phyloP scores from a whole-genome alignment of 768 basidiomycete species.

The Phanerodontia chrysosporium region DNA sequence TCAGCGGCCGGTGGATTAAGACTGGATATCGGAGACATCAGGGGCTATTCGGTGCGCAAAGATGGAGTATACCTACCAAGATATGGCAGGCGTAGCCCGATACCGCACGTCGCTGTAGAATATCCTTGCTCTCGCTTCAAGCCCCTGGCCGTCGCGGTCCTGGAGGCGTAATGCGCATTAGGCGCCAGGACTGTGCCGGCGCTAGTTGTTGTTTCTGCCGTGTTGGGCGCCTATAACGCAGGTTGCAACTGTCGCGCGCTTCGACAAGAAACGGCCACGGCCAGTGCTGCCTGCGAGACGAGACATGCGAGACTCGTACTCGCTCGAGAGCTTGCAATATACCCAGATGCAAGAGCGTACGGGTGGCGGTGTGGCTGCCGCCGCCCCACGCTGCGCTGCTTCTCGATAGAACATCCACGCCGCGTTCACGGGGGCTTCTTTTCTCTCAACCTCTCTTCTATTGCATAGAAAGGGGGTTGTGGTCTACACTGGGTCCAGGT shows the following conservation, averaged over 20 bases:
- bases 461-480: not conserved
- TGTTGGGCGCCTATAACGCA: not conserved
- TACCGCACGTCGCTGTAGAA: not conserved
- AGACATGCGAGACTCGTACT: no score
- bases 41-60: not conserved
- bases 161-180: not conserved
- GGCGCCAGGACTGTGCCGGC: not conserved
- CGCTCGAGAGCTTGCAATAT: no score
- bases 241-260: no score
- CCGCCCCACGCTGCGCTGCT: no score
- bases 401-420: not conserved
- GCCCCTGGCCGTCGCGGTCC: not conserved
- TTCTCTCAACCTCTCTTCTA: not conserved
- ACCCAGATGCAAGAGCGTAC: no score
- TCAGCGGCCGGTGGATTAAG: not conserved
- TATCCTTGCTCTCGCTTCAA: not conserved
- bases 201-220: not conserved
- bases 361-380: no score
- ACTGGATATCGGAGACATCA: not conserved
- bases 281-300: no score
- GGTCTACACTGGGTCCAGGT: constrained; percentile 1
- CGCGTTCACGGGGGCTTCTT: not conserved
- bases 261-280: no score
- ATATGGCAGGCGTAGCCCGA: not conserved
- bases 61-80: not conserved